Evolutionary conservation across 257 asterid genomes (phyloP), one percentile per base, ranked within the genome.

Genomic region (Gentiana macrophylla): DNA sequence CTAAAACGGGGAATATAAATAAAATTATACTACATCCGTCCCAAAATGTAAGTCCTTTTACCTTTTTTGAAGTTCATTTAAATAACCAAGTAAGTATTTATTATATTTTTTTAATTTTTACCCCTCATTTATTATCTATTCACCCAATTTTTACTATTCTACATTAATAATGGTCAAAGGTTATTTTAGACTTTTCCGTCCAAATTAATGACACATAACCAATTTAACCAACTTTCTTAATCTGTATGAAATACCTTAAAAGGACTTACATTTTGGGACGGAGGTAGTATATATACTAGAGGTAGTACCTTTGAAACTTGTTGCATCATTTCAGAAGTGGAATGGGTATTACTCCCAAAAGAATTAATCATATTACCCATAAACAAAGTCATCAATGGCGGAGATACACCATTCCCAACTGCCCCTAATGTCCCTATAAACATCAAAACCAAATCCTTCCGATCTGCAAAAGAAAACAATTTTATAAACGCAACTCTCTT

Each of bases 311-410:
- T 70, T 0, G 86, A 70, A 47, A 86, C 72, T 59, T 47, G 71
- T 62, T 72, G 79, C 58, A 78, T 77, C 32, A 84, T 76, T 12
- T 67, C 52, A 1, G 81, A 55, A 1, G 4, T 6, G 44, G 57
- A 59, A 46, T 41, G 46, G 8, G 46, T 61, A 12, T 72, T 36
- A 4, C 54, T 37, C 8, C 82, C 86, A 44, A 86, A 79, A 37
- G 95, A 55, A 67, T 86, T 78, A 13, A 86, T 77, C 60, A 86
- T 67, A 47, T 76, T 37, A 12, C 91, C 94, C 45, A 86, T 77
- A 8, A 84, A 59, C 15, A 86, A 65, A 8, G 91, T 76, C 94
- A 81, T 86, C 12, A 79, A 1, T 34, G 94, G 94, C 74, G 81
- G 94, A 4, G 94, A 35, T 35, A 78, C 24, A 7, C 95, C 95